Evolutionary conservation across 208 protist species (phyloP).

Genomic region (Porcisia deanei): DNA sequence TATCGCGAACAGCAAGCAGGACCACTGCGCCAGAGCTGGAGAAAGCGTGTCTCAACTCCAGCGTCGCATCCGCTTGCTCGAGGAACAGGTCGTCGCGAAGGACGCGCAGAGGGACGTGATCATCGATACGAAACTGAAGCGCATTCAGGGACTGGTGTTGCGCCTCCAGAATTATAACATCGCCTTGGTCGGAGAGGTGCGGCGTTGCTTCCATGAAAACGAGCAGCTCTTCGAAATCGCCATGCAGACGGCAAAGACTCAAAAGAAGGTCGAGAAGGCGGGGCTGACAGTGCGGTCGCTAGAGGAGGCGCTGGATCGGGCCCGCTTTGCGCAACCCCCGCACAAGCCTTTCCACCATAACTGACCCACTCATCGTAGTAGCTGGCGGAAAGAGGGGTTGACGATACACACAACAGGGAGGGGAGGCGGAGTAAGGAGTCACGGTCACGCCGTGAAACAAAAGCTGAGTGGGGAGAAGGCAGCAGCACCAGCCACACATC

Average conservation of each 20-base stretch:
- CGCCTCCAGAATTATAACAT: conserved; percentile 59
- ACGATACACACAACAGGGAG: no score
- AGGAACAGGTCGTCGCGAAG: conserved; percentile 51
- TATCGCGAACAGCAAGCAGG: conserved; percentile 11
- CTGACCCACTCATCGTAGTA: conserved; percentile 18
- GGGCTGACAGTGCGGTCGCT: conserved; percentile 50
- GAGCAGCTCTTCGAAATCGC: conserved; percentile 61
- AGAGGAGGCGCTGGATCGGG: conserved; percentile 47
- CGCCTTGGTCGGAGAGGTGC: conserved; percentile 54
- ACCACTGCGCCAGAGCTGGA: background rate
- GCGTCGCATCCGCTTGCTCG: conserved; percentile 42
- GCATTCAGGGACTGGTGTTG: conserved; percentile 81
- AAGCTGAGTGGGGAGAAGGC: no score
- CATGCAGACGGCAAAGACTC: conserved; percentile 49
- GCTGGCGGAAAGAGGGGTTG: no score
- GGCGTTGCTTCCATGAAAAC: conserved; percentile 48
- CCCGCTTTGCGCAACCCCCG: conserved; percentile 40
- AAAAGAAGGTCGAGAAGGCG: conserved; percentile 47
- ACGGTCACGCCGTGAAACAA: no score
- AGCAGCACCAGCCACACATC: no score
- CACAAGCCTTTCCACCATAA: conserved; percentile 77
- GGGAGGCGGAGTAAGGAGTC: no score
- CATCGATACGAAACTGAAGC: conserved; percentile 84
- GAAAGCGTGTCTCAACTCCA: conserved; percentile 22
- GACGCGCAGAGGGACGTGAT: conserved; percentile 82